Conservation (phyloP, 306 rosid species). For the Prunus mira region DNA sequence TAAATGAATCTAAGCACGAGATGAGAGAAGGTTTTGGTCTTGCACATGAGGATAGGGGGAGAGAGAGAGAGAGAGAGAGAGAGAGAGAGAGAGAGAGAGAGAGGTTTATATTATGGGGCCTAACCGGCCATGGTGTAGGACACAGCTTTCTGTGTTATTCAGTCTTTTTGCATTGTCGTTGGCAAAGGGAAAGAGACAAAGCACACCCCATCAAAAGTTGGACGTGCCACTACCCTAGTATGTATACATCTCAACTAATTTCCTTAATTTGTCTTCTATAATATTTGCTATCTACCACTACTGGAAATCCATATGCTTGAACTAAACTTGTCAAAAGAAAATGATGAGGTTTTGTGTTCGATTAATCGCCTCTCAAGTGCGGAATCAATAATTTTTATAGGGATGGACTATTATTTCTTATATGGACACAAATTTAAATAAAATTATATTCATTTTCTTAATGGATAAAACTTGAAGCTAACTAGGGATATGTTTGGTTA, state of each 20-base stretch:
- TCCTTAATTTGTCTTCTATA: conserved; percentile 3
- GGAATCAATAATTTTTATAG: too few relatives aligned
- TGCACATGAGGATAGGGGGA: conserved; percentile 19
- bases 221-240: not conserved
- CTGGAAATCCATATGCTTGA: not conserved
- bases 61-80: conserved; percentile 32
- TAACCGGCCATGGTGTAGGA: conserved; percentile 30
- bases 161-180: conserved; percentile 25
- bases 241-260: not conserved
- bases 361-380: too few relatives aligned
- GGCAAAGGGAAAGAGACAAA: conserved; percentile 31
- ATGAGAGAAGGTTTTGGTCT: conserved; percentile 7
- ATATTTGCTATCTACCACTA: not conserved
- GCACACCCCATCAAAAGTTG: conserved; percentile 31
- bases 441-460: too few relatives aligned
- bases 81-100: conserved; percentile 21
- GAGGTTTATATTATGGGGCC: conserved; percentile 22
- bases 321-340: not conserved
- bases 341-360: too few relatives aligned
- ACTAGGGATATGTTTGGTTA: too few relatives aligned
- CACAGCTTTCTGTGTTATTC: conserved; percentile 31
- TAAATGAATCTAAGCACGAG: conserved; percentile 66
- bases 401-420: too few relatives aligned
- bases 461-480: too few relatives aligned
- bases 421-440: too few relatives aligned